Base-by-base conservation (phyloP, 2,329 filamentous ascomycete genomes). In the Diplodia scrobiculata region DNA sequence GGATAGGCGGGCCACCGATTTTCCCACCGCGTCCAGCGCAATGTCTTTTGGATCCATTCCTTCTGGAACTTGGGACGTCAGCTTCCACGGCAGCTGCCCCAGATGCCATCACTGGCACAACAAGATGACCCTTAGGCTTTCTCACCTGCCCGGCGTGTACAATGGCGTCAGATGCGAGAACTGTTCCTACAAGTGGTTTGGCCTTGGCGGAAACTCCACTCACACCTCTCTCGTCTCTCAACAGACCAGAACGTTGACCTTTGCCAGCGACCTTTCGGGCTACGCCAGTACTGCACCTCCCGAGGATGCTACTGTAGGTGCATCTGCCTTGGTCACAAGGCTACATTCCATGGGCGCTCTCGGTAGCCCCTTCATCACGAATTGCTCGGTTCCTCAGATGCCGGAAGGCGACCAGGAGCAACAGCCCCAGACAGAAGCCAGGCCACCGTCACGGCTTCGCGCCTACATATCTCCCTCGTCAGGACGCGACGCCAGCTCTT, bases 41-140 rank as follows among this genome's bases (percentile, higher is more conserved):
- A 58, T 68, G 27, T 63, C 67, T 32, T 27, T 67, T 48, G 47
- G 52, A 25, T 32, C 52, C 29, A 21, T 65, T 11, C 65, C 60
- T 21, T 41, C 60, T 0, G 67, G 67, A 1, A 58, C 47, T 5
- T 67, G 63, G 48, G 54, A 69, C 13, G 54, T 65, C 11, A n/a
- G 36, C 19, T 54, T 69, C 36, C 67, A 68, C 19, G 68, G 67
- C 1, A 68, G 65, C 17, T 69, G 68, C 25, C 68, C 68, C 7
- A 27, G 50, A 17, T 69, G 68, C 38, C 64, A 68, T 32, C 68
- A 68, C 32, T 68, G 65, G 64, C 67, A 69, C 36, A 64, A 68
- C 34, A 62, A 47, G 19, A 63, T 63, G 48, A 47, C 52, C 1
- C 34, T 68, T 4, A 65, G 48, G 17, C 38, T 67, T 3, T 68